Base-by-base conservation (phyloP, 2,329 filamentous ascomycete species). In the Colletotrichum sp. region DNA sequence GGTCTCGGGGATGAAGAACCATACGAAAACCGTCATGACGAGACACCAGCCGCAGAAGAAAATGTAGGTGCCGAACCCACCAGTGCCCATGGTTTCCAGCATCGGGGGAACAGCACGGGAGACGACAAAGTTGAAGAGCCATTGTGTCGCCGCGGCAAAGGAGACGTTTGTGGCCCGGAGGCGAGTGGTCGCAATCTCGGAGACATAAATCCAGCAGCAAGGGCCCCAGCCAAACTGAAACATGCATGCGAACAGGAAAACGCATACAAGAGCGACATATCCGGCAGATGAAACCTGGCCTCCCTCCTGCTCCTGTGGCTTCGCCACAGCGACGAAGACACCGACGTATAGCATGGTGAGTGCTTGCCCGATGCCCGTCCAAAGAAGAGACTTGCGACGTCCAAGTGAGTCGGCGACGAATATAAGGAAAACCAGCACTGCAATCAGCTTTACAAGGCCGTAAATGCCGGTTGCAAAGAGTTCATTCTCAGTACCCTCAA, bases 71-170 rank as follows among this genome's bases (percentile, higher is more conserved):
- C 87, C 90, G 62, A 82, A 84, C 7, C 85, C 61, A 83, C 76
- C 84, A 81, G 84, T 11, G 6, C 83, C 83, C 29, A 84, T 79
- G 3, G 80, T 86, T 83, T 86, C 87, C 72, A 93, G 83, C 92
- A 93, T 93, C 73, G 88, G 89, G 0, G 91, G 91, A 5, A 91
- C 90, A 9, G 90, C 90, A 58, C 90, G 84, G 12, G 91, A 90
- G 67, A 93, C 89, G 18, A 92, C 90, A 70, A 93, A 91, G 78
- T 93, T 92, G 81, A 92, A 92, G 2, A 92, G 79, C 90, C 90
- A 91, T 78, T 92, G 90, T 2, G 89, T 91, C 3, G 90, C 90
- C 3, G 90, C 90, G 0, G 88, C 90, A 62, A 92, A 85, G 4
- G 90, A 86, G 31, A 93, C 90, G 76, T 92, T 92, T 70, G 82